phyloP scores from a whole-genome alignment of 1,284 basidiomycete genomes.

The Ceratobasidium sp. region DNA sequence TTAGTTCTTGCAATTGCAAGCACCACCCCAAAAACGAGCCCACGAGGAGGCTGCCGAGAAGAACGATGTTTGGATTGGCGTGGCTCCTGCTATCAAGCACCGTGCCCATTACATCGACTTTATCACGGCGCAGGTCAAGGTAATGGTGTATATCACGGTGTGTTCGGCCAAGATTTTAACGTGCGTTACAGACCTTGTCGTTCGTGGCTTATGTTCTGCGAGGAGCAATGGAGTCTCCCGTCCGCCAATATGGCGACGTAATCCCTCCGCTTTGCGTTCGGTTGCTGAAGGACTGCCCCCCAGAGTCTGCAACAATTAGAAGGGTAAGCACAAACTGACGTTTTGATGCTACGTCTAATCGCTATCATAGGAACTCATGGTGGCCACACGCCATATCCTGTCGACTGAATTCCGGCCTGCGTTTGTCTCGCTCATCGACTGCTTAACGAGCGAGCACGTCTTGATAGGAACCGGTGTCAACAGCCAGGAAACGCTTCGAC shows the following conservation, averaged over 20 bases:
- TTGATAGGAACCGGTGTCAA: constrained; percentile 83
- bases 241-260: constrained; percentile 80
- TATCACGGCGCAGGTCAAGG: constrained; percentile 93
- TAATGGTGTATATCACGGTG: constrained; percentile 46
- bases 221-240: constrained; percentile 61
- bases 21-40: constrained; percentile 85
- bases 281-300: constrained; percentile 92
- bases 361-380: constrained; percentile 78
- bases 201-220: constrained; percentile 92
- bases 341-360: not conserved
- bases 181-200: constrained; percentile 79
- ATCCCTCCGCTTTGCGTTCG: constrained; percentile 85
- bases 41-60: constrained; percentile 82
- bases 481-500: constrained; percentile 84
- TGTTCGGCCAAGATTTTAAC: not conserved
- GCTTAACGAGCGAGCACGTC: constrained; percentile 90
- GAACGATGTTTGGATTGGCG: constrained; percentile 82
- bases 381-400: constrained; percentile 91
- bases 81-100: constrained; percentile 79
- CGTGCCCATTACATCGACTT: constrained; percentile 84
- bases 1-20: constrained; percentile 74
- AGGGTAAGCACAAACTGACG: constrained; percentile 58
- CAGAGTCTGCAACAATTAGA: constrained; percentile 81
- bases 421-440: constrained; percentile 86
- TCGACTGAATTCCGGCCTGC: constrained; percentile 81